Conservation (phyloP, 192 early-diverging fungal genomes). For the Gamsiella multidivaricata region DNA sequence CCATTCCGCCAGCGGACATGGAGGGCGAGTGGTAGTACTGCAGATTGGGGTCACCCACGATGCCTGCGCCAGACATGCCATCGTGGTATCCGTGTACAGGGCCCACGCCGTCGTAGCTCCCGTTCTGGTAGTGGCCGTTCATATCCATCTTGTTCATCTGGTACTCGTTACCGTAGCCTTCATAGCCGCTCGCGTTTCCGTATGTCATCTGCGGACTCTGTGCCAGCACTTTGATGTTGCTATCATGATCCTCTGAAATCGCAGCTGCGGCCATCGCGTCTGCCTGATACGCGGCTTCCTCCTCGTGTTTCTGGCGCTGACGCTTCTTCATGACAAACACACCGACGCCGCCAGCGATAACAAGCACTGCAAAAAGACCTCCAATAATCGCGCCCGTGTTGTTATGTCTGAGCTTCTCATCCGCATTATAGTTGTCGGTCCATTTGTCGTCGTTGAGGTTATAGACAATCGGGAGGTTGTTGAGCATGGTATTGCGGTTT, state of each 20-base stretch:
- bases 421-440: conserved; percentile 22
- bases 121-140: too few relatives aligned
- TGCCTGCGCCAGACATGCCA: neutral
- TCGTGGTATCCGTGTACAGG: neutral
- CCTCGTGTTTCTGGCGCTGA: neutral
- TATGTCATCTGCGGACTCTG: neutral
- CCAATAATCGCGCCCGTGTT: conserved; percentile 15
- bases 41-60: neutral
- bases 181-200: neutral
- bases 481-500: conserved; percentile 26
- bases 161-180: conserved; percentile 15
- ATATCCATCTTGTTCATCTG: conserved; percentile 18
- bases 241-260: conserved; percentile 2
- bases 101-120: too few relatives aligned
- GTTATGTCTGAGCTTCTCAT: neutral
- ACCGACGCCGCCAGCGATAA: neutral
- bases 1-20: neutral
- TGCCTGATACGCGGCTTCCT: neutral
- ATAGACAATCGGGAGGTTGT: conserved; percentile 25
- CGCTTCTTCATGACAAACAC: conserved; percentile 1
- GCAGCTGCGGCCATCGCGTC: conserved; percentile 23
- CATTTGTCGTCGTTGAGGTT: conserved; percentile 29
- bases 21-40: neutral
- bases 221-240: conserved; percentile 27
- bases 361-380: conserved; percentile 2